Base-by-base conservation (phyloP, 306 rosid species). In the Medicago lupulina region DNA sequence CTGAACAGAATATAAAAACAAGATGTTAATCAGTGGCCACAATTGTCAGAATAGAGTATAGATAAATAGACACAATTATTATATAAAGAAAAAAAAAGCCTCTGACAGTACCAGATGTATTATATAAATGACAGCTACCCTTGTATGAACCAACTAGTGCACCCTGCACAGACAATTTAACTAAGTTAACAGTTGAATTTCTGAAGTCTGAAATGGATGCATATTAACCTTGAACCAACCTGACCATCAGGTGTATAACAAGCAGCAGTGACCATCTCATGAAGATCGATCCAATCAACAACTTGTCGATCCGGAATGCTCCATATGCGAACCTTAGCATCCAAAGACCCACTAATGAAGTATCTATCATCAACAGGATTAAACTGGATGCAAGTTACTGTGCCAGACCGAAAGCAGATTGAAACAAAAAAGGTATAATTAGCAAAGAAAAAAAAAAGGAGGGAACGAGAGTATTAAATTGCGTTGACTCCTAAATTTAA, bases 321-420 rank as follows among this genome's bases (percentile, higher is more conserved):
- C 99, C 99, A 96, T 78, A 96, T 92, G 65, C 99, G 99, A 79
- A 96, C 99, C 85, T 96, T 96, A 40, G 90, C 89, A 82, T 96
- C 99, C 86, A 96, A 88, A 3, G 99, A 96, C 82, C 99, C 99
- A 34, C 99, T 96, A 75, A 96, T 96, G 98, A 96, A 96, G 89
- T 89, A 96, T 74, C 85, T 86, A 87, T 96, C 99, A 83, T 96
- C 98, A 81, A 90, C 90, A 71, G 99, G 99, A 86, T 96, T 92
- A 82, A 96, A 96, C 90, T 96, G 99, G 97, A 96, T 96, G 93
- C 99, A 96, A 67, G 99, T 96, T 80, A 96, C 99, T 96, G 99
- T 77, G 74, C 70, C 81, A 81, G 81, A 76, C 76, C 81, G 83
- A 81, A 83, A 79, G 78, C 73, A 80, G 78, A 88, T 77, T 71